Base-by-base conservation (phyloP, 768 basidiomycete genomes). In the Mycena rebaudengoi region DNA sequence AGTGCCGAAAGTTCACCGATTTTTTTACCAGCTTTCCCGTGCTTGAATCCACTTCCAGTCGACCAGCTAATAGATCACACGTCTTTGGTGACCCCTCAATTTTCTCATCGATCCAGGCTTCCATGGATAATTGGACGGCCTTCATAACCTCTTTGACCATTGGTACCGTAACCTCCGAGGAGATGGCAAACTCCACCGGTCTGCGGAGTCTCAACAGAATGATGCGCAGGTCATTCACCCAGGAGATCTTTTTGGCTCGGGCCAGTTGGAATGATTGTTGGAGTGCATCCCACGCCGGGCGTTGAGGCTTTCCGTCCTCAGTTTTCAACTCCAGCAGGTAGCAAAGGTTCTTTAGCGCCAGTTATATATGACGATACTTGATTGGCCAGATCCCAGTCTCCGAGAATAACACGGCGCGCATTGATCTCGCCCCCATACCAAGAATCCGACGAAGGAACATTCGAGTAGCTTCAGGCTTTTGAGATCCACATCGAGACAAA, bases 371-470 rank as follows among this genome's bases (percentile, higher is more conserved):
- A n/a, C n/a, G n/a, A n/a, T n/a, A n/a, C n/a, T n/a, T n/a, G n/a
- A n/a, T n/a, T n/a, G n/a, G n/a, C n/a, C n/a, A n/a, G n/a, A n/a
- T n/a, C n/a, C n/a, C n/a, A n/a, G n/a, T n/a, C n/a, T n/a, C 56
- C 7, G 62, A 49, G 48, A 57, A 57, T 10, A 58, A 25, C 8
- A 59, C 21, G 12, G 41, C 37, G 10, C 7, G 16, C 25, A 53
- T 5, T 8, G 28, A 52, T 20, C 48, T 20, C 7, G 33, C 26
- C 8, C 50, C 43, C 5, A 62, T 13, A 8, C 60, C 51, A 8
- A 62, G 39, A 41, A 62, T 45, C 16, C 60, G 60, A 20, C 60
- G 60, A 8, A 62, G 50, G 25, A 53, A 62, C n/a, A 8, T 23
- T 62, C 60, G 14, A 62, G 60, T 16, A 53, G 18, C 26, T 35